Percentiles rank a stretch among this genome's conserved stretches.
phyloP scores from a whole-genome alignment of 1,139 yeast species.

The Kodamaea ohmeri region DNA sequence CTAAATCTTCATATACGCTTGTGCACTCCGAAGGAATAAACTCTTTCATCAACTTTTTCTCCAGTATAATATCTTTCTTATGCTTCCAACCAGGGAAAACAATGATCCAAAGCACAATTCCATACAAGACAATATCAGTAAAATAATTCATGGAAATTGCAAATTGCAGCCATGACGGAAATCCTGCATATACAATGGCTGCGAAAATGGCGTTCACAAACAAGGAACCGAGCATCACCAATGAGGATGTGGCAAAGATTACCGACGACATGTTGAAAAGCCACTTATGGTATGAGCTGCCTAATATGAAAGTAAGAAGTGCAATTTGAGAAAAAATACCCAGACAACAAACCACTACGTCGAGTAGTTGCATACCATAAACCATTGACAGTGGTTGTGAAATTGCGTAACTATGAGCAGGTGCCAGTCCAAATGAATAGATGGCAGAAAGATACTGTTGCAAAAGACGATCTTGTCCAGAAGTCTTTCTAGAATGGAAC shows the following conservation, averaged over 20 bases:
- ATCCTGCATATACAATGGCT: slow-evolving; percentile 5
- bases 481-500: not conserved
- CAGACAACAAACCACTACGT: not conserved
- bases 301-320: not conserved
- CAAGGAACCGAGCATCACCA: not conserved
- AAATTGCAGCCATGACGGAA: not conserved
- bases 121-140: not conserved
- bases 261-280: not conserved
- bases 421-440: not conserved
- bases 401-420: not conserved
- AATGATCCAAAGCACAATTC: not conserved
- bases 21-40: slow-evolving; percentile 9
- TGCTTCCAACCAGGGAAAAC: not conserved
- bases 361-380: slow-evolving; percentile 1
- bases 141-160: not conserved
- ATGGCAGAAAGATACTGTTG: slow-evolving; percentile 1
- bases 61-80: slow-evolving; percentile 6
- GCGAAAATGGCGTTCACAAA: slow-evolving; percentile 1
- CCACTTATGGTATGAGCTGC: not conserved
- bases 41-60: slow-evolving; percentile 8
- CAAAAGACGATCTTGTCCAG: not conserved
- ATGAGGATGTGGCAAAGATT: not conserved
- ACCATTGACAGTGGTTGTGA: not conserved
- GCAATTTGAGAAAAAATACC: not conserved
- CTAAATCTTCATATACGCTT: not conserved